Evolutionary conservation across 2,329 filamentous ascomycete genomes (phyloP).

Genomic region (Bipolaris victoriae): DNA sequence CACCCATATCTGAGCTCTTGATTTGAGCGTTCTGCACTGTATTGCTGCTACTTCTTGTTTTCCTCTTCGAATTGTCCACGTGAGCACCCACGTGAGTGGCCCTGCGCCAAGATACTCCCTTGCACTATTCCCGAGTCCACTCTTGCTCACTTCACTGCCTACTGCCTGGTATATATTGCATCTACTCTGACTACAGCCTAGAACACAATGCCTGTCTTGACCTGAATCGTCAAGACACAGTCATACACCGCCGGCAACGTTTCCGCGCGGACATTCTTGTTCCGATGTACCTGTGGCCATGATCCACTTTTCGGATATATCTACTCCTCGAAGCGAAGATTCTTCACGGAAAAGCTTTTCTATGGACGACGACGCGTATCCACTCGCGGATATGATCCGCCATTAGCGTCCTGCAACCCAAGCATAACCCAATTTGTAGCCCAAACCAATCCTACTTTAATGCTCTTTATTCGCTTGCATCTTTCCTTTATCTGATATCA

Average conservation of each 20-base stretch:
- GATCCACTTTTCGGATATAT: conserved; percentile 35
- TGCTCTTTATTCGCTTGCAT: conserved; percentile 14
- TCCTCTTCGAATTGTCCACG: conserved; percentile 9
- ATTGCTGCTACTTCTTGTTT: neutral
- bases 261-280: conserved; percentile 9
- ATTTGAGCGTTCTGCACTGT: conserved; percentile 2
- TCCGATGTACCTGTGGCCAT: conserved; percentile 22
- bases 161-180: neutral
- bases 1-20: conserved; percentile 14
- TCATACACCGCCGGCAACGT: conserved; percentile 1
- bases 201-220: neutral
- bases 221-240: neutral
- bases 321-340: conserved; percentile 23
- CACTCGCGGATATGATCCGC: conserved; percentile 23
- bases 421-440: conserved; percentile 22
- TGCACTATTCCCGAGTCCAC: conserved; percentile 12
- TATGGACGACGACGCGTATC: conserved; percentile 20
- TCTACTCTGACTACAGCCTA: too few relatives aligned
- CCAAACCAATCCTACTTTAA: conserved; percentile 13
- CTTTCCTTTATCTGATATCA: neutral
- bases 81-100: conserved; percentile 7
- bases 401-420: conserved; percentile 17
- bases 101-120: conserved; percentile 10
- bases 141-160: neutral
- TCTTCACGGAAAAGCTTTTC: conserved; percentile 42